A percentile compares a stretch with the other conserved stretches of the same genome.
phyloP scores from a whole-genome alignment of 1,139 yeast genomes.

The Scheffersomyces lignicola region DNA sequence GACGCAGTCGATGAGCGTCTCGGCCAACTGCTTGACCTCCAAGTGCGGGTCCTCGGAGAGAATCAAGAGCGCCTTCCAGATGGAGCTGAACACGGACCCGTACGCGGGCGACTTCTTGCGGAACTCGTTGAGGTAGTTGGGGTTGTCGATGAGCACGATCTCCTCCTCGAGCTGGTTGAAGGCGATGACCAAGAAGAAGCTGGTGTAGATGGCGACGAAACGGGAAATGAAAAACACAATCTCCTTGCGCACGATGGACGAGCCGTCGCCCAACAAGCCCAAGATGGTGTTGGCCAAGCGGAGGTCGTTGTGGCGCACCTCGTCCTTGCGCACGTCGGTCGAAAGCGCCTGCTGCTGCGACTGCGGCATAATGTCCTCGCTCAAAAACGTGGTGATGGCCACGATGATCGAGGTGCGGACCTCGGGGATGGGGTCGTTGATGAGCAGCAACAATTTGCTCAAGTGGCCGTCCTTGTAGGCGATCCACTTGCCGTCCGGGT shows the following conservation, averaged over 20 bases:
- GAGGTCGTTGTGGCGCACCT: conserved; percentile 54
- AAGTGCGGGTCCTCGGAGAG: conserved; percentile 87
- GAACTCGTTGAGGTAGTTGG: conserved; percentile 57
- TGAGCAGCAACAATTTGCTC: conserved; percentile 53
- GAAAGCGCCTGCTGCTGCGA: conserved; percentile 16
- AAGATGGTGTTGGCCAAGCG: conserved; percentile 51
- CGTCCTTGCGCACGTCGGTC: conserved; percentile 37
- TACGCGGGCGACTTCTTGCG: conserved; percentile 70
- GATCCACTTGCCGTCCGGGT: conserved; percentile 75
- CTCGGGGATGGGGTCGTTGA: conserved; percentile 92
- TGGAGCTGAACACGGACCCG: conserved; percentile 82
- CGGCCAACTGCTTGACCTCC: conserved; percentile 76
- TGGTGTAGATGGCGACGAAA: conserved; percentile 67
- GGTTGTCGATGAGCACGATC: conserved; percentile 62
- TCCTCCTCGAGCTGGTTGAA: conserved; percentile 86
- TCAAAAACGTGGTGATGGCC: conserved; percentile 71
- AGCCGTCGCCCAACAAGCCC: conserved; percentile 73
- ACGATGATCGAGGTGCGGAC: conserved; percentile 83
- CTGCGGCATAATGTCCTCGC: conserved; percentile 28
- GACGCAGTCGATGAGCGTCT: conserved; percentile 72
- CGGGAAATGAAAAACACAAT: conserved; percentile 74
- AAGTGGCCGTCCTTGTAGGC: conserved; percentile 67
- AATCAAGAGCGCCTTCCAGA: conserved; percentile 83
- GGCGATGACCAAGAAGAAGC: conserved; percentile 83
- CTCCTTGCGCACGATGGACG: conserved; percentile 86